Evolutionary conservation across 192 early-diverging fungal genomes (phyloP), one percentile per base, ranked within the genome.

Genomic region (Entophlyctis luteolus): DNA sequence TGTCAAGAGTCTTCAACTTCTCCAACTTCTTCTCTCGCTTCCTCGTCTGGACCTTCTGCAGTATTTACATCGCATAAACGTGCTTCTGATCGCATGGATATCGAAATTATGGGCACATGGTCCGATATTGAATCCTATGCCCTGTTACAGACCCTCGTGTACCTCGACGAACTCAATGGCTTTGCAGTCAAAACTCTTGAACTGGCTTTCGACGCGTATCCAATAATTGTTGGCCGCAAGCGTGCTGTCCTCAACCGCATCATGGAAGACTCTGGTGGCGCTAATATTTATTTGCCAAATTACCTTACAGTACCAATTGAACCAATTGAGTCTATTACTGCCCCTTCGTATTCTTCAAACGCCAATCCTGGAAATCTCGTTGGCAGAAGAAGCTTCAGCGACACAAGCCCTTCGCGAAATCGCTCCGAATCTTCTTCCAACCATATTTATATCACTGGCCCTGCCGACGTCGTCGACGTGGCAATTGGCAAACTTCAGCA

Each of bases 241-340:
- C 73, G 85, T 2, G 77, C 73, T 20, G 71, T 72, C 12, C 60
- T 92, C 16, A 79, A 87, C 48, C 69, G 79, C 3, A 79, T 92
- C 37, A 90, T 91, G 87, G 79, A 84, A 48, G 84, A 85, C 48
- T 86, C 82, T 35, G 60, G 60, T 18, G 33, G 73, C 50, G 88
- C 87, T 34, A 91, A 82, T 68, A 85, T 93, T 23, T 93, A 93
- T 72, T 59, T 93, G 28, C 86, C 89, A 28, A 63, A 18, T 33
- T 12, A 14, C 22, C 47, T 63, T 6, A 33, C 32, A 31, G 18
- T n/a, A 5, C 50, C 47, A 34, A 28, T 63, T 22, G 42, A 6
- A 16, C 14, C 32, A 48, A 34, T 12, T 12, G 49, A 10, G 23
- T 14, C 10, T n/a, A 45, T 10, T n/a, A 45, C 42, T 45, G 50